Percentiles rank a stretch among this genome's conserved stretches.
These are phyloP conservation scores for Mycena alexandri DNA, from an alignment of 768 basidiomycete species.

Conservation along the genomic window DNA sequence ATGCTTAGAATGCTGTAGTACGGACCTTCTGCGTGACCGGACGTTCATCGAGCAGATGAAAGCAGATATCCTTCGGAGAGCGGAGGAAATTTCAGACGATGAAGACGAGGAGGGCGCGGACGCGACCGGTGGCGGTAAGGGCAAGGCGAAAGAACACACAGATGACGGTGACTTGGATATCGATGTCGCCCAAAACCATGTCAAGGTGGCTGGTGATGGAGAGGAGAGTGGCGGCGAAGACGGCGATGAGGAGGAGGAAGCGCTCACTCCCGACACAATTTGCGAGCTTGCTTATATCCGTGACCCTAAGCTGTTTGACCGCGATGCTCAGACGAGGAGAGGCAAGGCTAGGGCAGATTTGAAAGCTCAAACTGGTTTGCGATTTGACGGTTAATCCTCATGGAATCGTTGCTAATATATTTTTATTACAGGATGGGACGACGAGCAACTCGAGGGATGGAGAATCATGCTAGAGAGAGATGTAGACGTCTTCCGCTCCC, in stretches of 20 bases:
- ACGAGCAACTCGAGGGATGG: slow-evolving; percentile 96
- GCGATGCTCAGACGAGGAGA: slow-evolving; percentile 79
- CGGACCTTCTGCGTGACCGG: slow-evolving; percentile 65
- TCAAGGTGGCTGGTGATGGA: slow-evolving; percentile 73
- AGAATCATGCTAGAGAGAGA: slow-evolving; percentile 89
- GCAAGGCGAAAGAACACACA: slow-evolving; percentile 41
- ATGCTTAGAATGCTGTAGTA: slow-evolving; percentile 18
- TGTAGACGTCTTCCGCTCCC: slow-evolving; percentile 60
- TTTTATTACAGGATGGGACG: slow-evolving; percentile 67
- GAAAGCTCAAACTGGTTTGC: slow-evolving; percentile 73
- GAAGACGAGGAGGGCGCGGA: slow-evolving; percentile 71
- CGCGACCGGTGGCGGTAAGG: slow-evolving; percentile 44
- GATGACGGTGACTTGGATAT: slow-evolving; percentile 70
- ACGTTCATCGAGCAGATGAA: slow-evolving; percentile 82
- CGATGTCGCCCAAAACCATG: slow-evolving; percentile 48
- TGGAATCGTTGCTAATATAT: slow-evolving; percentile 10
- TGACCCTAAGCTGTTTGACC: slow-evolving; percentile 81
- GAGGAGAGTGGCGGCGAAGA: slow-evolving; percentile 60
- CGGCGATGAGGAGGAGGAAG: slow-evolving; percentile 45
- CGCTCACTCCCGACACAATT: slow-evolving; percentile 65
- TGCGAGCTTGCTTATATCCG: slow-evolving; percentile 84
- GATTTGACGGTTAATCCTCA: neutral
- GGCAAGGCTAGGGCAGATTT: slow-evolving; percentile 77
- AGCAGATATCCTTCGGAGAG: slow-evolving; percentile 82
- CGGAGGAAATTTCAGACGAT: slow-evolving; percentile 72